These are phyloP conservation scores for Macrolepiota albuminosa DNA, from an alignment of 768 basidiomycete genomes.

Conservation along the genomic window DNA sequence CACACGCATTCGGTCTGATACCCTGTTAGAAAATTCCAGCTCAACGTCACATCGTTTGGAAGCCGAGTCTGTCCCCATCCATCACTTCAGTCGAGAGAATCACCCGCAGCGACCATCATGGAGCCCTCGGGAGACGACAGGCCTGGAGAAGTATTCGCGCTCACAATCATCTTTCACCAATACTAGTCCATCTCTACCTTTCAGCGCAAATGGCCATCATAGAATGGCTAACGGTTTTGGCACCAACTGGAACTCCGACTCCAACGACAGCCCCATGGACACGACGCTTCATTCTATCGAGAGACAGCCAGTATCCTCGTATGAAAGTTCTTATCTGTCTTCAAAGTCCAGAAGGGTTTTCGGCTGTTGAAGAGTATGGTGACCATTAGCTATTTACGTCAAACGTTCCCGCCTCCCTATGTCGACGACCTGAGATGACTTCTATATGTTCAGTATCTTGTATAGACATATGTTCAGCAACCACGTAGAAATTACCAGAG, in stretches of 20 bases:
- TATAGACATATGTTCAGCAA: neutral
- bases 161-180: conserved; percentile 28
- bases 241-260: conserved; percentile 34
- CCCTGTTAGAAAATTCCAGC: conserved; percentile 29
- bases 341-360: conserved; percentile 40
- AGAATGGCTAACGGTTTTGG: conserved; percentile 31
- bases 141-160: conserved; percentile 29
- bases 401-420: neutral
- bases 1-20: conserved; percentile 30
- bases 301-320: conserved; percentile 13
- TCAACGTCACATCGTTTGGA: conserved; percentile 26
- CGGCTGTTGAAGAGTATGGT: conserved; percentile 37
- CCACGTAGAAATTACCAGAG: neutral
- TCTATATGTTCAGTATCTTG: neutral
- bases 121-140: conserved; percentile 30
- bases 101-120: conserved; percentile 33
- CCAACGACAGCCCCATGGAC: conserved; percentile 26
- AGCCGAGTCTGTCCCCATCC: conserved; percentile 17
- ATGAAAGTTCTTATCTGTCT: conserved; percentile 24
- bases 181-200: conserved; percentile 31
- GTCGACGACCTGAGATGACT: conserved; percentile 4
- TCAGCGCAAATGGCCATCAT: conserved; percentile 31
- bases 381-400: conserved; percentile 25
- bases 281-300: conserved; percentile 28
- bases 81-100: conserved; percentile 26